A percentile compares a stretch with the other conserved stretches of the same genome.
Conservation (phyloP, 176 grass and related monocot species). For the Carex scoparia region DNA sequence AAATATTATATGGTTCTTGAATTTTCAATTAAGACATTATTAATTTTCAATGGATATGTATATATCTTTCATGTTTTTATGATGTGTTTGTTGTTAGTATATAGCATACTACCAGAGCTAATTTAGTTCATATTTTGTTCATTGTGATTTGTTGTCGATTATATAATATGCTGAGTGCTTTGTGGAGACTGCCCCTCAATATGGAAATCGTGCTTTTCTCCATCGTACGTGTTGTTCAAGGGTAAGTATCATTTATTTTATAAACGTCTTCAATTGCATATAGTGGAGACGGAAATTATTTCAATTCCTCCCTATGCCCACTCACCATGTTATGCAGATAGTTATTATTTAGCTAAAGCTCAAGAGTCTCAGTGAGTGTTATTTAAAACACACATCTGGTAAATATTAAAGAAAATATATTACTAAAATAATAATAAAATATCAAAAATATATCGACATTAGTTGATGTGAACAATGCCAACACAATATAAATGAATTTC, state of each 20-base stretch:
- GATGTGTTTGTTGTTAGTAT: too few relatives aligned
- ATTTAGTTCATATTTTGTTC: too few relatives aligned
- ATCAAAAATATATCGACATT: background rate
- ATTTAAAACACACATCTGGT: background rate
- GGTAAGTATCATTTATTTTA: conserved; percentile 32
- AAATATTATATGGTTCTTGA: too few relatives aligned
- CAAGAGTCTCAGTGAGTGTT: background rate
- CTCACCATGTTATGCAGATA: conserved; percentile 16
- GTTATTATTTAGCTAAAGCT: background rate
- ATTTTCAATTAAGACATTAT: too few relatives aligned
- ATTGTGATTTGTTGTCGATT: conserved; percentile 44
- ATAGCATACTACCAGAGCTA: too few relatives aligned
- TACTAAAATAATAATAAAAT: too few relatives aligned
- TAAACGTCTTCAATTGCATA: conserved; percentile 15
- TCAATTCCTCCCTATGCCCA: conserved; percentile 16
- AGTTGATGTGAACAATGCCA: background rate
- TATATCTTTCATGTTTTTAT: too few relatives aligned
- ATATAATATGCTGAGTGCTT: conserved; percentile 50
- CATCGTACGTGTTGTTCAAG: conserved; percentile 82
- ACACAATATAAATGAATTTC: too few relatives aligned
- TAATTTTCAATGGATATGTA: too few relatives aligned
- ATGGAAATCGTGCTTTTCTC: conserved; percentile 83
- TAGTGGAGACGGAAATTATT: conserved; percentile 22
- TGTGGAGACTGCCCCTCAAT: conserved; percentile 54
- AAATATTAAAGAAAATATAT: too few relatives aligned